Conservation (phyloP, 2,329 filamentous ascomycete genomes). For the Diaporthe sp. region DNA sequence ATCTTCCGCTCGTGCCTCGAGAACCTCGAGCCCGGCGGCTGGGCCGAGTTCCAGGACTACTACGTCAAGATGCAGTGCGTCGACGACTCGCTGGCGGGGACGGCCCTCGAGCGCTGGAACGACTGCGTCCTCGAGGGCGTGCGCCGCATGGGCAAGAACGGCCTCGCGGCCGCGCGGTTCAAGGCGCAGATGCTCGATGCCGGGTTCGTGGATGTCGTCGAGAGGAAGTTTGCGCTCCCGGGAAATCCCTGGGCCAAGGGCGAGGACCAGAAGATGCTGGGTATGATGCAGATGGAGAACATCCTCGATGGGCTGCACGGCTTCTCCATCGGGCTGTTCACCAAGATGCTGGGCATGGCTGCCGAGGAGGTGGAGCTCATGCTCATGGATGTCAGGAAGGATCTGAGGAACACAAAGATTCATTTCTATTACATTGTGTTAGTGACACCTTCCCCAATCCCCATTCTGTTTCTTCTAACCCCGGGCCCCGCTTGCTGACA, state of each 20-base stretch:
- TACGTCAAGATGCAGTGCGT: constrained; percentile 39
- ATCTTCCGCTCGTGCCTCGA: constrained; percentile 40
- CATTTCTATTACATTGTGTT: constrained; percentile 49
- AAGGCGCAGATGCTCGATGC: constrained; percentile 44
- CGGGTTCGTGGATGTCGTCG: constrained; percentile 49
- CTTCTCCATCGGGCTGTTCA: constrained; percentile 49
- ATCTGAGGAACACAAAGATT: constrained; percentile 47
- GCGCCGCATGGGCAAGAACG: constrained; percentile 36
- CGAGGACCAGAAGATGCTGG: constrained; percentile 51
- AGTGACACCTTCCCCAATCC: constrained; percentile 32
- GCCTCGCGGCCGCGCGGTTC: constrained; percentile 31
- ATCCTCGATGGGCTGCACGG: constrained; percentile 49
- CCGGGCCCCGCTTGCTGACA: background rate
- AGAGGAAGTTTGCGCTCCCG: constrained; percentile 49
- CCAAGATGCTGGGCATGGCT: constrained; percentile 48
- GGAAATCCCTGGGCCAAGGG: constrained; percentile 53
- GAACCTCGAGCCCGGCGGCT: constrained; percentile 44
- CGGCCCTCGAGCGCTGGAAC: constrained; percentile 42
- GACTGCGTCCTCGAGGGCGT: constrained; percentile 40
- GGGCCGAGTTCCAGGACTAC: constrained; percentile 44
- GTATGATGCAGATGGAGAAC: constrained; percentile 51
- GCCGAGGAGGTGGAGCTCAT: constrained; percentile 48
- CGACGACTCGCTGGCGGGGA: constrained; percentile 41
- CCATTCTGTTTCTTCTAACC: too few species aligned
- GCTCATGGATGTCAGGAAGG: constrained; percentile 48